These are phyloP conservation scores for Blumeria graminis DNA, from an alignment of 2,329 filamentous ascomycete species.

Conservation along the genomic window DNA sequence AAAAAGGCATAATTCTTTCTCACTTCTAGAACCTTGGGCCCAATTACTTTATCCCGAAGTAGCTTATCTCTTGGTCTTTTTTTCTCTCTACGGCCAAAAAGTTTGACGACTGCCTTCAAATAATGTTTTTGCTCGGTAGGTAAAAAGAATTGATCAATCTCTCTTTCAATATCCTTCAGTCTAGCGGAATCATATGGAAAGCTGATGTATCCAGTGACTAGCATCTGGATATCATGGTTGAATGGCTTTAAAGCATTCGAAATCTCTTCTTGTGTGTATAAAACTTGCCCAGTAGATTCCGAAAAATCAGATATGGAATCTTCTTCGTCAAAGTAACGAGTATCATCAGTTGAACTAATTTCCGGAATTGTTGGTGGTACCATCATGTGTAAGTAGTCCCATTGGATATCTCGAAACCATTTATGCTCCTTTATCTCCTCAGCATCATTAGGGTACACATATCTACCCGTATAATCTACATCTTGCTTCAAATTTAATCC, in stretches of 20 bases:
- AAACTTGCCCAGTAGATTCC: constrained; percentile 16
- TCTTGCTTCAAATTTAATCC: constrained; percentile 5
- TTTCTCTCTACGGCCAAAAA: constrained; percentile 30
- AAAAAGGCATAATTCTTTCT: constrained; percentile 67
- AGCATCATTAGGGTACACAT: constrained; percentile 65
- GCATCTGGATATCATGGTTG: constrained; percentile 15
- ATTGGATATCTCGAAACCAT: constrained; percentile 62
- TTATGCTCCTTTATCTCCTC: constrained; percentile 73
- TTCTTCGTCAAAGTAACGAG: constrained; percentile 77
- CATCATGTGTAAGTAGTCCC: constrained; percentile 48
- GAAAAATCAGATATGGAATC: constrained; percentile 43
- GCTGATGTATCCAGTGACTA: constrained; percentile 13
- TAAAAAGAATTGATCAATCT: constrained; percentile 14
- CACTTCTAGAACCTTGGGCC: constrained; percentile 46
- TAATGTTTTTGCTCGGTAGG: constrained; percentile 15
- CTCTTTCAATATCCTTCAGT: constrained; percentile 13
- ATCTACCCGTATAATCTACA: constrained; percentile 24
- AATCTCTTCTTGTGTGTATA: constrained; percentile 11
- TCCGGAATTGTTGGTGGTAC: constrained; percentile 60
- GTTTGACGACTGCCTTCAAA: constrained; percentile 14
- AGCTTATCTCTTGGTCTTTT: constrained; percentile 70
- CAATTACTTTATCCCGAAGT: constrained; percentile 45
- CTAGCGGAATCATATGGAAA: constrained; percentile 12
- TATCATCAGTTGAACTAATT: constrained; percentile 44
- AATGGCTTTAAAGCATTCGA: constrained; percentile 13